Conservation (phyloP, 169 alveolate genomes). For the Plasmodium relictum region DNA sequence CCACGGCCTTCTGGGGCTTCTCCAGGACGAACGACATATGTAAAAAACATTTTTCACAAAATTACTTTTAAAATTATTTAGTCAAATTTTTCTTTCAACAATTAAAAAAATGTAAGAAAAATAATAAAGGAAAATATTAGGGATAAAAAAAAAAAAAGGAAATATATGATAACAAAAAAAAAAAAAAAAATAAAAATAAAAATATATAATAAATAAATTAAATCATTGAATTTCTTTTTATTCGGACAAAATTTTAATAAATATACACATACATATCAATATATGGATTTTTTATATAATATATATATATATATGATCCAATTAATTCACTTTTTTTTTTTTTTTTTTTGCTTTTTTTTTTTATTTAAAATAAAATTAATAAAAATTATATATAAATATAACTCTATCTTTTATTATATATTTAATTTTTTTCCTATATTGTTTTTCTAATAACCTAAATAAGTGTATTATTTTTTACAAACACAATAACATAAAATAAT, state of each 20-base stretch:
- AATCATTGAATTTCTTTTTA: neutral
- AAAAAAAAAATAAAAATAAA: neutral
- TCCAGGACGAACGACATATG: conserved; percentile 95
- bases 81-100: too few species aligned
- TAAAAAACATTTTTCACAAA: conserved; percentile 89
- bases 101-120: too few species aligned
- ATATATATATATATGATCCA: neutral
- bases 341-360: neutral
- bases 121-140: too few species aligned
- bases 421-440: neutral
- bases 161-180: neutral
- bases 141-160: neutral
- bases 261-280: conserved; percentile 6
- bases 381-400: conserved; percentile 1
- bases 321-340: neutral
- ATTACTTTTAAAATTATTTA: neutral
- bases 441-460: neutral
- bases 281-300: neutral
- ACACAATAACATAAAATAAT: conserved; percentile 17
- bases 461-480: conserved; percentile 3
- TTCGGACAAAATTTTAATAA: conserved; percentile 6
- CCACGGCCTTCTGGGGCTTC: conserved; percentile 96
- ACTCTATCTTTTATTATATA: neutral
- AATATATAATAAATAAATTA: conserved; percentile 1
- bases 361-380: neutral